Percentiles rank a stretch among this genome's conserved stretches.
phyloP scores from a whole-genome alignment of 192 early-diverging fungal species.

The Linnemannia elongata region DNA sequence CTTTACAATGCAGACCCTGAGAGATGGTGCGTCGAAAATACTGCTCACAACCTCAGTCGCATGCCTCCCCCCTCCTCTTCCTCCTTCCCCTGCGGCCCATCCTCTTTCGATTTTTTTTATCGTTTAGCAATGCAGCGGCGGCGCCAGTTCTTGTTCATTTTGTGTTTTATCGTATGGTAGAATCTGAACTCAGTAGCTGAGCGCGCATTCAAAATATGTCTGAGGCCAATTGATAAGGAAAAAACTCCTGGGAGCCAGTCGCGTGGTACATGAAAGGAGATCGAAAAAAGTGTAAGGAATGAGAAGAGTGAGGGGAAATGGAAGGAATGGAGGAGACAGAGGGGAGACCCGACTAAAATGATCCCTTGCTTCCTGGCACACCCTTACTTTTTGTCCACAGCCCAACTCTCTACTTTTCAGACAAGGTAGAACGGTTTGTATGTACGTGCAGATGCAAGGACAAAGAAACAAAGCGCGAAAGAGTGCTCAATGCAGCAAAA shows the following conservation, averaged over 20 bases:
- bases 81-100: neutral
- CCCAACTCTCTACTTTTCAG: neutral
- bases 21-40: neutral
- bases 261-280: constrained; percentile 8
- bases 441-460: neutral
- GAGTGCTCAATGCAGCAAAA: neutral
- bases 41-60: neutral
- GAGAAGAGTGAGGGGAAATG: no score
- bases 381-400: neutral
- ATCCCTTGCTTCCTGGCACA: neutral
- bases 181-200: constrained; percentile 15
- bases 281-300: neutral
- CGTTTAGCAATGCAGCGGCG: neutral
- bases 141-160: neutral
- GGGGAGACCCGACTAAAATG: neutral
- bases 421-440: neutral
- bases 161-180: neutral
- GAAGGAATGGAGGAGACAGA: no score
- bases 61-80: neutral
- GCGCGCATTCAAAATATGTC: neutral
- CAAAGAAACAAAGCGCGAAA: neutral
- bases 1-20: constrained; percentile 1
- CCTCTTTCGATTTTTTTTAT: neutral
- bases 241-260: neutral
- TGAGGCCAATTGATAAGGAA: neutral